A percentile compares a stretch with the other conserved stretches of the same genome.
These are phyloP conservation scores for Cercospora beticola DNA, from an alignment of 2,329 filamentous ascomycete species.

Conservation along the genomic window DNA sequence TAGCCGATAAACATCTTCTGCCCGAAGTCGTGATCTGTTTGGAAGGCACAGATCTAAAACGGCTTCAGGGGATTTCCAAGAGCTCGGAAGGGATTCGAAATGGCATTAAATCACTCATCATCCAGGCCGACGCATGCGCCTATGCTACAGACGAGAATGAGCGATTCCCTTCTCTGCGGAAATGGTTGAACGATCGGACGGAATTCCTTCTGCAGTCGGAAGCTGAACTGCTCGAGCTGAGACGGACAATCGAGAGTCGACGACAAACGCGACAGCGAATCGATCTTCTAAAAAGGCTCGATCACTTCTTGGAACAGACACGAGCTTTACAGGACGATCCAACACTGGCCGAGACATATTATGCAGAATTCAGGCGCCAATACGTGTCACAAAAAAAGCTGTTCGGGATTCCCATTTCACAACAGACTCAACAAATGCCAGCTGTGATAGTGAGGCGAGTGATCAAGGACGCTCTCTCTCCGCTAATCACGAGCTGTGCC, in stretches of 20 bases:
- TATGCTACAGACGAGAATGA: not conserved
- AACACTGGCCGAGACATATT: not conserved
- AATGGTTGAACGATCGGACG: not conserved
- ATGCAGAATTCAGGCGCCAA: not conserved
- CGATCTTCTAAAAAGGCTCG: not conserved
- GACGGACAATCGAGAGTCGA: not conserved
- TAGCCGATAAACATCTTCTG: not conserved
- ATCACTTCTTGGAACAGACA: not conserved
- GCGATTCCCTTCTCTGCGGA: not conserved
- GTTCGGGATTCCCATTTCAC: not conserved
- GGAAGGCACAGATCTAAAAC: not conserved
- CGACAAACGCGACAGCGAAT: not conserved
- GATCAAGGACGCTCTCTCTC: not conserved
- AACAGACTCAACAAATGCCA: not conserved
- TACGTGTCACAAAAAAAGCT: not conserved
- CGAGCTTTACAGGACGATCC: not conserved
- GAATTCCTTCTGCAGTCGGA: not conserved
- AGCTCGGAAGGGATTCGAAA: not conserved
- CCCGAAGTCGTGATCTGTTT: constrained; percentile 2
- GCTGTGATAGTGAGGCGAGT: not conserved
- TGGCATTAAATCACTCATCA: not conserved
- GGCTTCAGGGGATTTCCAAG: not conserved
- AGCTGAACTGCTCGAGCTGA: not conserved
- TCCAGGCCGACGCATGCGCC: not conserved
- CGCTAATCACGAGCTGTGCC: not conserved